Percentiles rank a stretch among this genome's conserved stretches.
Conservation (phyloP, 495 filamentous ascomycete genomes). For the Penicillium desertorum region DNA sequence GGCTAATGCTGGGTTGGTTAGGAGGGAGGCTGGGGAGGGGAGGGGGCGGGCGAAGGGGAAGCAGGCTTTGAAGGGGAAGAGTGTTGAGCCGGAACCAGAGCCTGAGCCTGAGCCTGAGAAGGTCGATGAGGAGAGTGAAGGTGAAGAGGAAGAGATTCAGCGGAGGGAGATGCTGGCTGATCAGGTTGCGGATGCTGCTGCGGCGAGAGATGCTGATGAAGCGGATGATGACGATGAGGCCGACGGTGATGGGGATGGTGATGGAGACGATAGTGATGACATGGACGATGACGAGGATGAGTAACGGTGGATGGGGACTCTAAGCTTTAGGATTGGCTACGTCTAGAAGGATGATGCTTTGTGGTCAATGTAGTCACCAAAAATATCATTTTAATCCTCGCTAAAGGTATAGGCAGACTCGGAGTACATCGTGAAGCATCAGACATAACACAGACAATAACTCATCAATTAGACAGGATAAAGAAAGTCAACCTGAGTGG, state of each 20-base stretch:
- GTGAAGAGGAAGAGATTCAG: slow-evolving; percentile 40
- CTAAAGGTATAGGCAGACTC: neutral
- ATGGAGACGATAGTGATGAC: slow-evolving; percentile 13
- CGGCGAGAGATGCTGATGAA: slow-evolving; percentile 29
- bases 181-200: slow-evolving; percentile 30
- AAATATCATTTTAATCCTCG: slow-evolving; percentile 18
- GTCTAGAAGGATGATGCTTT: slow-evolving; percentile 9
- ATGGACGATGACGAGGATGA: slow-evolving; percentile 21
- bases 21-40: slow-evolving; percentile 19
- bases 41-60: slow-evolving; percentile 20
- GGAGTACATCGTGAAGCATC: slow-evolving; percentile 21
- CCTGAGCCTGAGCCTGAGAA: slow-evolving; percentile 13
- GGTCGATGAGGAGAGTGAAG: slow-evolving; percentile 32
- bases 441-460: slow-evolving; percentile 13
- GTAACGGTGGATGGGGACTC: slow-evolving; percentile 7
- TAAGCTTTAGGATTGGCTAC: neutral
- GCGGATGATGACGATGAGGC: slow-evolving; percentile 19
- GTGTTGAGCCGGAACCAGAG: slow-evolving; percentile 20
- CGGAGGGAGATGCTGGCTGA: slow-evolving; percentile 33
- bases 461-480: slow-evolving; percentile 16
- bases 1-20: slow-evolving; percentile 17
- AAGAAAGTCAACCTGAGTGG: slow-evolving; percentile 1
- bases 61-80: slow-evolving; percentile 17
- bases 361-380: neutral
- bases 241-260: slow-evolving; percentile 10